Evolutionary conservation across 139 green algal genomes (phyloP), one percentile per base, ranked within the genome.

Genomic region (Ulvella scutata): DNA sequence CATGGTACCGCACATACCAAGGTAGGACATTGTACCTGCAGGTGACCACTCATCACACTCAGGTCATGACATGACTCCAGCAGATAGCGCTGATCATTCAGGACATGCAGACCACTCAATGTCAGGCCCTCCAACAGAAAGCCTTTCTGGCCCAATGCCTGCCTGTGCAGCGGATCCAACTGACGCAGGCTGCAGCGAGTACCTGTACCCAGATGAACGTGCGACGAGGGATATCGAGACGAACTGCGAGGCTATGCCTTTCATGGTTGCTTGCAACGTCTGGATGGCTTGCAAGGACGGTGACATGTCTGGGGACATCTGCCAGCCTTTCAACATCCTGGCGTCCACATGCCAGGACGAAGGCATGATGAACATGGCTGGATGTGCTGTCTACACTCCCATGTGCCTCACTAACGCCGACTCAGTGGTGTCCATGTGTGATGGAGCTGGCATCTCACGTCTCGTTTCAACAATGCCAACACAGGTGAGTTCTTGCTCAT

Each of bases 321-420:
- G 81, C 72, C 23, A 7, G 7, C 81, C 81, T 17, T 86, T 86
- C 38, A 62, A 43, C 44, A 40, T 86, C 35, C 77, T 86, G 62
- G 79, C 79, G 17, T 78, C 79, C 6, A 74, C 84, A 17, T 86
- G 82, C 61, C n/a, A 39, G 43, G 82, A 86, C 76, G 61, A 61
- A 4, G 62, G 72, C 34, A 86, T 86, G 82, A 29, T 61, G 7
- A 44, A 60, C 23, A 86, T 86, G 82, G n/a, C 10, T 20, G 79
- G 76, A 39, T 86, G 82, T 72, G 59, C 72, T 33, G 17, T 28
- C 62, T 86, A 84, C 76, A 80, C 62, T 38, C 43, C 39, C 33
- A 62, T 86, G 23, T 86, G 82, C 72, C 20, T 23, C 33, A 72
- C 33, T 37, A 3, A 31, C 7, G 62, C 62, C 23, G 77, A 40